Evolutionary conservation across 441 rosid genomes (phyloP), one percentile per base, ranked within the genome.

Genomic region (Geranium incanum): DNA sequence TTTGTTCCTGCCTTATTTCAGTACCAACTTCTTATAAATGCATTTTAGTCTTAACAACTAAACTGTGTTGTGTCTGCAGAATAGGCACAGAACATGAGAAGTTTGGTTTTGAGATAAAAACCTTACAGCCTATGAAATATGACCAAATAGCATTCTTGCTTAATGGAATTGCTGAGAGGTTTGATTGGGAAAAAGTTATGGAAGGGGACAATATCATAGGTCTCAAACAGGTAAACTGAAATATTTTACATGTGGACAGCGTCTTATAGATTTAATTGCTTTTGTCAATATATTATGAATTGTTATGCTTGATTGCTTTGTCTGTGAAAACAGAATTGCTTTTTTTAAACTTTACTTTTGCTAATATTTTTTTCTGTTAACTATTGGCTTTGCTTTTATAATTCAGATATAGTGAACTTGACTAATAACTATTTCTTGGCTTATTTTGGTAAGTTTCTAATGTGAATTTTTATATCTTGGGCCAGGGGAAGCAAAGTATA

Each of bases 61-160:
- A 59, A 64, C 19, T 18, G 69, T 72, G 18, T 75, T 79, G 36
- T 37, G 74, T 71, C 80, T 80, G 57, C 95, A 95, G 98, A 81
- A 95, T 95, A 84, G 99, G 99, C 68, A 95, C 98, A 16, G 98
- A 95, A 72, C 99, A 95, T 65, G 99, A 95, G 89, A 95, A 95
- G 79, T 95, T 92, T 83, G 99, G 99, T 75, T 95, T 92, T 75
- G 96, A 92, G 78, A 76, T 84, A 71, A 84, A 79, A 79, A 88
- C 90, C 41, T 67, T 90, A 69, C 86, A 79, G n/a, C 98, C 99
- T 64, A 92, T 95, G 97, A 92, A 84, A 81, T 95, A 92, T 78
- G 96, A 88, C 67, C 99, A 95, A 77, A 95, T 95, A 81, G 81
- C 97, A 1, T 95, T 90, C 78, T 75, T 95, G 82, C 97, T 95